Base-by-base conservation (phyloP, 768 basidiomycete genomes). In the Podaxis rugospora region DNA sequence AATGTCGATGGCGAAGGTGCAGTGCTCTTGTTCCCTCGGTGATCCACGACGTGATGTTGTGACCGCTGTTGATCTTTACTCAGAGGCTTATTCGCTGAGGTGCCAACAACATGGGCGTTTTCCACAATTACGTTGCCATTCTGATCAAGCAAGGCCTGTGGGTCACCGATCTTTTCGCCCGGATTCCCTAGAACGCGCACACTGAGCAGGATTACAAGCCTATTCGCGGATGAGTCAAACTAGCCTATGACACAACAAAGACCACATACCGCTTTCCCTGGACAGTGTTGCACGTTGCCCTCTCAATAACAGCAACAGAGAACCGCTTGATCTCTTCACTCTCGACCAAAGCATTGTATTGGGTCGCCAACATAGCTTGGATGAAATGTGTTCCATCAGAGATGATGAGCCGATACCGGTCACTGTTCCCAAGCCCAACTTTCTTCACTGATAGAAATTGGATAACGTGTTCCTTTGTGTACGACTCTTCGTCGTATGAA, bases 341-440 rank as follows among this genome's bases (percentile, higher is more conserved):
- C 14, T 87, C 80, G 13, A 95, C 86, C 64, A 93, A 75, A 5
- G 77, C 63, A 67, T 98, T 98, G 49, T 95, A 82, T 68, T 93
- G 90, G 0, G 95, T 98, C 4, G 95, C 92, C 36, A 98, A 80
- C 97, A 99, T 98, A 25, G 91, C 88, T 72, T 98, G 97, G 51
- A 90, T 79, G 71, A 91, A 97, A 65, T 90, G 76, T 18, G 80
- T 78, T 42, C 96, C 95, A 73, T 98, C 96, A 0, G 94, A 96
- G 42, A 98, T 77, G 72, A 98, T 92, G 62, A 96, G 80, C 63
- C 93, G 83, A 72, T 83, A 86, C 60, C 89, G 78, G 68, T 90
- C 88, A 32, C 2, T 32, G 51, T 72, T 68, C 5, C 76, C 66
- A 47, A 67, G 74, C 13, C 74, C 76, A 42, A 97, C 88, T 69